These are phyloP conservation scores for Beauveria caledonica DNA, from an alignment of 2,329 filamentous ascomycete species.

Conservation along the genomic window DNA sequence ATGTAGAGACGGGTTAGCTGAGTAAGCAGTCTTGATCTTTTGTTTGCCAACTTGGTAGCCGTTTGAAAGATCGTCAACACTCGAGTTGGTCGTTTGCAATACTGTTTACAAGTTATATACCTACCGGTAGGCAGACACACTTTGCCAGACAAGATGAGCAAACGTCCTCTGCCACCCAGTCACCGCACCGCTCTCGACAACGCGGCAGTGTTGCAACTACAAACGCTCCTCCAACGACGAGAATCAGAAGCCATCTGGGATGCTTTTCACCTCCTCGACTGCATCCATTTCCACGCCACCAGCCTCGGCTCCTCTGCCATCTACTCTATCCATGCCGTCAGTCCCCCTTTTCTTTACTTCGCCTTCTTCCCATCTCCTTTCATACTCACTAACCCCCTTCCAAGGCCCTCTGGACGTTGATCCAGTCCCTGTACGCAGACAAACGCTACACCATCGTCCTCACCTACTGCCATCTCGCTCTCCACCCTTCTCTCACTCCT, in stretches of 20 bases:
- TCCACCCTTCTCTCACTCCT: constrained; percentile 53
- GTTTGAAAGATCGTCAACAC: neutral
- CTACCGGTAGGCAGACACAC: too few species aligned
- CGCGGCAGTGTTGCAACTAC: neutral
- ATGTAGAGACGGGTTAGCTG: neutral
- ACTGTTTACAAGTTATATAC: too few species aligned
- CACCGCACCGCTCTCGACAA: neutral
- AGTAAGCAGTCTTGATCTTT: neutral
- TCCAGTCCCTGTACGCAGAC: neutral
- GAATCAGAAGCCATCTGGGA: constrained; percentile 2
- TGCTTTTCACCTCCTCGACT: constrained; percentile 4
- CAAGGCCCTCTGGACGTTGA: neutral
- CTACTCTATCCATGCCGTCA: neutral
- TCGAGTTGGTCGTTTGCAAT: neutral
- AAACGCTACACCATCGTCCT: constrained; percentile 27
- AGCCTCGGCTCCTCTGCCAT: neutral
- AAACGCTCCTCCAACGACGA: neutral
- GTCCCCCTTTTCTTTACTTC: neutral
- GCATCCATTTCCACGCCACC: neutral
- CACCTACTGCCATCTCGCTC: constrained; percentile 63
- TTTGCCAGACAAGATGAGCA: neutral
- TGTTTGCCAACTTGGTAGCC: neutral
- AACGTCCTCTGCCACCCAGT: neutral
- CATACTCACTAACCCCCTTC: neutral
- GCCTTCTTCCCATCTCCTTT: neutral